A percentile compares a stretch with the other conserved stretches of the same genome.
phyloP scores from a whole-genome alignment of 1,139 yeast species.

The Pichiaceae sp. region DNA sequence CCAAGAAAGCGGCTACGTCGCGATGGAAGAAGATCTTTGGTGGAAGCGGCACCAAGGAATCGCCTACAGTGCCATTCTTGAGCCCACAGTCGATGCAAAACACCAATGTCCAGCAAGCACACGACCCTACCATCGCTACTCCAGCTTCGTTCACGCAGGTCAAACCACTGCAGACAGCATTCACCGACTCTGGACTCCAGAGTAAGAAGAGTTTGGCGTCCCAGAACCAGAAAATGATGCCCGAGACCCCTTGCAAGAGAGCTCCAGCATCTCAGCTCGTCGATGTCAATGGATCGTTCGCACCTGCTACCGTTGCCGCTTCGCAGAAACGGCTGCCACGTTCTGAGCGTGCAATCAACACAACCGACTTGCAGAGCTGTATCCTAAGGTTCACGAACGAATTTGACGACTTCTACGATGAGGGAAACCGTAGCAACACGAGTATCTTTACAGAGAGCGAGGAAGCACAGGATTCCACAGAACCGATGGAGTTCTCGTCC shows the following conservation, averaged over 20 bases:
- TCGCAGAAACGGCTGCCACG: too few species aligned
- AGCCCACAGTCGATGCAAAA: conserved; percentile 2
- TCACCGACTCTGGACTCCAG: conserved; percentile 64
- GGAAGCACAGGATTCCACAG: neutral
- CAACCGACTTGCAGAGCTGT: conserved; percentile 28
- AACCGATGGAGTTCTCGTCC: neutral
- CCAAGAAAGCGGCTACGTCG: conserved; percentile 26
- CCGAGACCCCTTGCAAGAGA: conserved; percentile 80
- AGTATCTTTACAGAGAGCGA: conserved; percentile 20
- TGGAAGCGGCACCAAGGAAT: neutral
- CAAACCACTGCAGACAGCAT: conserved; percentile 81
- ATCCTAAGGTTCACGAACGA: conserved; percentile 28
- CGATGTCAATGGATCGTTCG: conserved; percentile 13
- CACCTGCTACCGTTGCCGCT: too few species aligned
- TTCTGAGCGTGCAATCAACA: too few species aligned
- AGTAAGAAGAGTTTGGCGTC: conserved; percentile 51
- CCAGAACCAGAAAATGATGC: conserved; percentile 26
- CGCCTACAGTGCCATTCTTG: conserved; percentile 1
- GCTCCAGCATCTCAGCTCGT: conserved; percentile 27
- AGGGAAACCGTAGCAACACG: conserved; percentile 16
- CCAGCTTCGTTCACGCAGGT: conserved; percentile 63
- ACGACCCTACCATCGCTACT: conserved; percentile 25
- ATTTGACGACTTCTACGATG: conserved; percentile 28
- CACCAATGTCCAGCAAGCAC: conserved; percentile 2
- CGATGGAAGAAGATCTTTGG: conserved; percentile 14